Base-by-base conservation (phyloP, 169 alveolate genomes). In the Plasmodium falciparum region DNA sequence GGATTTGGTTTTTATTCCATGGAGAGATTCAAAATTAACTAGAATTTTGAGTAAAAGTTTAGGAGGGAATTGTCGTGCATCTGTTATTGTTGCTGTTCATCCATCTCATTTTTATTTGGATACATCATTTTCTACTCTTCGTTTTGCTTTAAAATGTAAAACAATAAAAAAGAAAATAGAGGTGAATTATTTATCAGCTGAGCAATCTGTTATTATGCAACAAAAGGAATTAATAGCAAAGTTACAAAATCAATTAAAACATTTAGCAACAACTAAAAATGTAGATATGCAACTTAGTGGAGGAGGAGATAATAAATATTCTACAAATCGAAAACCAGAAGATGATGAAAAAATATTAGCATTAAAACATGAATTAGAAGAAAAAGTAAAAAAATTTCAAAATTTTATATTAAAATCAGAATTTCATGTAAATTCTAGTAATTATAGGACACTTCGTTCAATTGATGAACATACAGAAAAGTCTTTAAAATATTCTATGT, bases 1-100 rank as follows among this genome's bases (percentile, higher is more conserved):
- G 24, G 93, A 93, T 85, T 91, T 89, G 29, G 92, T 93, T 63
- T 92, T 88, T 50, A 88, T 93, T 11, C 96, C 96, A 33, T 93
- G 95, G 95, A 88, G 96, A 26, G 96, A 93, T 85, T 93, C 96
- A n/a, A 93, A 93, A 52, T 91, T 93, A 69, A 93, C 96, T 12
- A 73, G 96, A 72, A 88, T 93, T 54, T 89, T 93, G 39, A 90
- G 93, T 29, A 93, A 91, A 89, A 63, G 93, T 67, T 66, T 93
- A 56, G 96, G 96, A 54, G 96, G 96, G 17, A 93, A 93, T 88
- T 86, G 95, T 69, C 91, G 96, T 11, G 95, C 95, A 29, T 93
- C 96, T 33, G 95, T 93, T 59, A 83, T 93, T 58, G 95, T 93
- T 33, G 95, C 96, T 33, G 95, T 93, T 7, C 94, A 91, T 75